Evolutionary conservation across 192 early-diverging fungal genomes (phyloP).

Genomic region (Anaeromyces robustus): DNA sequence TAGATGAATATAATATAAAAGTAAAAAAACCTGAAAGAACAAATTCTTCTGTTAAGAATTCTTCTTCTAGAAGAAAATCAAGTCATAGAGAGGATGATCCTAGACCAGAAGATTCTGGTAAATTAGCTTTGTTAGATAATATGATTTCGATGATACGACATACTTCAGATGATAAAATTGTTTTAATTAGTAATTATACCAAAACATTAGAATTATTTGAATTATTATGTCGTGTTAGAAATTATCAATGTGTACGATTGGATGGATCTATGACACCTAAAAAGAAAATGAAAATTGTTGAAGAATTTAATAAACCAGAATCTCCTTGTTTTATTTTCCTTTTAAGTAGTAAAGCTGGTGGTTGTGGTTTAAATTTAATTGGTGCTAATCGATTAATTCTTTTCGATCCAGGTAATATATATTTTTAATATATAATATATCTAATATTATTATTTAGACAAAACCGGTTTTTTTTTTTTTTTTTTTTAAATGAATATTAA

Average conservation of each 20-base stretch:
- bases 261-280: slow-evolving; percentile 84
- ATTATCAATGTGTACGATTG: slow-evolving; percentile 62
- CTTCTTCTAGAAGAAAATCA: slow-evolving; percentile 9
- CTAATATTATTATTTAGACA: background rate
- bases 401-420: slow-evolving; percentile 43
- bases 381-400: slow-evolving; percentile 93
- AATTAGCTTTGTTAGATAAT: slow-evolving; percentile 48
- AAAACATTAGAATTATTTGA: slow-evolving; percentile 94
- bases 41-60: slow-evolving; percentile 18
- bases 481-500: too few relatives aligned
- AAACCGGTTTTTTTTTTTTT: too few relatives aligned
- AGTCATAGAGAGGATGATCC: background rate
- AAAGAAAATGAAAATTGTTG: slow-evolving; percentile 91
- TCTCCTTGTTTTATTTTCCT: slow-evolving; percentile 76
- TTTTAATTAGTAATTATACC: slow-evolving; percentile 96
- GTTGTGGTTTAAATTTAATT: slow-evolving; percentile 95
- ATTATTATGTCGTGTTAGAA: slow-evolving; percentile 56
- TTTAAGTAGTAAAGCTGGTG: slow-evolving; percentile 92
- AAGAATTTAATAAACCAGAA: slow-evolving; percentile 86
- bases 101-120: slow-evolving; percentile 65
- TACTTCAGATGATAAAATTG: slow-evolving; percentile 80
- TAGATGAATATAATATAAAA: background rate
- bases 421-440: background rate
- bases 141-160: slow-evolving; percentile 20
- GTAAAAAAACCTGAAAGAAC: slow-evolving; percentile 13